A percentile compares a stretch with the other conserved stretches of the same genome.
phyloP scores from a whole-genome alignment of 108 stramenopile species.

The Cyclotella sp. region DNA sequence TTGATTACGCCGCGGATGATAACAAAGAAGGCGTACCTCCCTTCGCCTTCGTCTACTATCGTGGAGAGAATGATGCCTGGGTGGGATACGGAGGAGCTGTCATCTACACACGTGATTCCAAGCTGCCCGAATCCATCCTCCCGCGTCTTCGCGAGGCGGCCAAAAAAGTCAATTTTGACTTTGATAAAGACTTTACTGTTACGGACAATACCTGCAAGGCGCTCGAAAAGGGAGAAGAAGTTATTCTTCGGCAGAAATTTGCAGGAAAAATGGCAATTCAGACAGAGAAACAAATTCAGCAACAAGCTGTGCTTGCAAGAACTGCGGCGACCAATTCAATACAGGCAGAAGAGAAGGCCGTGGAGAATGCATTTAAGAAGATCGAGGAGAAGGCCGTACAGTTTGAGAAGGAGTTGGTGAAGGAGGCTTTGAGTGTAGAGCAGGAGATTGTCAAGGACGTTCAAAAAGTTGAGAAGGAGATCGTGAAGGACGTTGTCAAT shows the following conservation, averaged over 20 bases:
- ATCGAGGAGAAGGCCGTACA: conserved; percentile 63
- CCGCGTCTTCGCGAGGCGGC: conserved; percentile 83
- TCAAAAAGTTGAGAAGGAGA: conserved; percentile 38
- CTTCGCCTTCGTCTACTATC: conserved; percentile 95
- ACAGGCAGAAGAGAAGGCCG: conserved; percentile 77
- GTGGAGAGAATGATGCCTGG: conserved; percentile 97
- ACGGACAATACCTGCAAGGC: conserved; percentile 83
- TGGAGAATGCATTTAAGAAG: conserved; percentile 52
- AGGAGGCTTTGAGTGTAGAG: conserved; percentile 38
- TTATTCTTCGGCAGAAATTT: conserved; percentile 77
- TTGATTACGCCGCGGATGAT: conserved; percentile 87
- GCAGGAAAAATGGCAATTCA: conserved; percentile 83
- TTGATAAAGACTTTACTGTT: conserved; percentile 80
- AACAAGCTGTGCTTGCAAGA: conserved; percentile 73
- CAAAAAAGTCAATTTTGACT: conserved; percentile 85
- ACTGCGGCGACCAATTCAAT: conserved; percentile 77
- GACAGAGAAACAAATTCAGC: conserved; percentile 82
- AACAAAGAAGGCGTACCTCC: conserved; percentile 78
- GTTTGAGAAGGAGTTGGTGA: conserved; percentile 74
- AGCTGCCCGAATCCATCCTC: conserved; percentile 80
- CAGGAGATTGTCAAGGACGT: conserved; percentile 43
- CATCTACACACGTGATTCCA: conserved; percentile 89
- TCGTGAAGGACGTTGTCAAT: conserved; percentile 36
- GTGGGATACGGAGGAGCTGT: conserved; percentile 96
- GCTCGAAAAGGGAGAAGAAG: conserved; percentile 54